Conservation (phyloP, 2,329 filamentous ascomycete genomes). For the Pseudogymnoascus sp. region DNA sequence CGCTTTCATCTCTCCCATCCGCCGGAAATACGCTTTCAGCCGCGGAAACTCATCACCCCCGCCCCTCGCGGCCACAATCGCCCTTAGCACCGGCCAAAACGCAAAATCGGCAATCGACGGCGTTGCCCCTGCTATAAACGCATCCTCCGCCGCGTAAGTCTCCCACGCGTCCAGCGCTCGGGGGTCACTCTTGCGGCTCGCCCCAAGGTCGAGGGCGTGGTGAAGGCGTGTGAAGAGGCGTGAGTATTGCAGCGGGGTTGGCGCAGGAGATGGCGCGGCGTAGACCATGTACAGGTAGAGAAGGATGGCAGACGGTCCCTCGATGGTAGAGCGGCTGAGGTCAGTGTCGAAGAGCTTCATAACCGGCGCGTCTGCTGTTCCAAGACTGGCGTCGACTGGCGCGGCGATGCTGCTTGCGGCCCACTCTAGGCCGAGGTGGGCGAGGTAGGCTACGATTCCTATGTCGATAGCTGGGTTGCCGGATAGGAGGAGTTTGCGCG, state of each 20-base stretch:
- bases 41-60: constrained; percentile 27
- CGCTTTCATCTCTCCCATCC: constrained; percentile 13
- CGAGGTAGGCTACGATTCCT: constrained; percentile 44
- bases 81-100: constrained; percentile 48
- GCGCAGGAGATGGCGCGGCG: constrained; percentile 25
- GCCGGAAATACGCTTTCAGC: constrained; percentile 20
- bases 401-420: constrained; percentile 23
- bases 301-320: constrained; percentile 48
- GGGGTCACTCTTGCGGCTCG: not conserved
- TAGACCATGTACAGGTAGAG: constrained; percentile 54
- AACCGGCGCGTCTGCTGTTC: constrained; percentile 22
- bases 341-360: constrained; percentile 53
- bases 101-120: constrained; percentile 48
- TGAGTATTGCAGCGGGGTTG: constrained; percentile 20
- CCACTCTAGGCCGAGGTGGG: constrained; percentile 40
- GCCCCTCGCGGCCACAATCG: constrained; percentile 34
- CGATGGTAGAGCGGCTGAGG: constrained; percentile 36
- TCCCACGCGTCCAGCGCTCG: constrained; percentile 27
- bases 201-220: constrained; percentile 33
- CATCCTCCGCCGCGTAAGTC: constrained; percentile 15
- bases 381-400: constrained; percentile 19
- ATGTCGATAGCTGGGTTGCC: constrained; percentile 41
- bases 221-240: constrained; percentile 25
- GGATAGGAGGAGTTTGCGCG: constrained; percentile 39
- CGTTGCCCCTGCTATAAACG: constrained; percentile 39